Evolutionary conservation across 495 filamentous ascomycete genomes (phyloP), one percentile per base, ranked within the genome.

Genomic region (Daldinia childiae): DNA sequence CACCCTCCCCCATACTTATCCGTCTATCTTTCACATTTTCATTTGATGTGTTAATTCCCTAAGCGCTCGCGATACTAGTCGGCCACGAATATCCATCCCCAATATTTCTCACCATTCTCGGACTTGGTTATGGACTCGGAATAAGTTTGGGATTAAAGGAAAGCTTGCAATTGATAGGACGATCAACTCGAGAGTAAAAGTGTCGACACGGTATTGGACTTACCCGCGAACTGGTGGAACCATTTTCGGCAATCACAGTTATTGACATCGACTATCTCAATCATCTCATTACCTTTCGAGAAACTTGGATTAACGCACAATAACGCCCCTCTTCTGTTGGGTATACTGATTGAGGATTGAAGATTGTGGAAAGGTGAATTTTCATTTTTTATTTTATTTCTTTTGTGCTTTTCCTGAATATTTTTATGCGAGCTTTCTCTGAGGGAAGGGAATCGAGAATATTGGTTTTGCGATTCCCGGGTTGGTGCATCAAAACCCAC

Each of bases 401-500:
- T 62, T 36, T 50, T 64, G 41, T 36, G 6, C 30, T 60, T 60
- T 63, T 52, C 48, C 56, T 58, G 5, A n/a, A n/a, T 48, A 34
- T 55, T 51, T 60, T 50, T 24, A 30, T 54, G 21, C 66, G 30
- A 21, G 3, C 15, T 41, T 59, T 15, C 14, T 52, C 38, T 29
- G n/a, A 52, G 58, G 65, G 69, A 60, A 60, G 66, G 69, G 32
- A 38, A 27, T 66, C 71, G 58, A 66, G 36, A 59, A 61, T 54
- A 65, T 69, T 62, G 62, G 62, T 66, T 66, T 69, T 58, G 55
- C 51, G 66, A 63, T 69, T 73, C 58, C 45, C 76, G 74, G 74
- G 74, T 73, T 71, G 71, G 50, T 69, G 67, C 76, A 74, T 73
- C 69, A 30, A 72, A 64, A 64, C 62, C 69, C 74, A 76, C 71